These are phyloP conservation scores for Arthrinium puccinioides DNA, from an alignment of 2,329 filamentous ascomycete genomes.

Conservation along the genomic window DNA sequence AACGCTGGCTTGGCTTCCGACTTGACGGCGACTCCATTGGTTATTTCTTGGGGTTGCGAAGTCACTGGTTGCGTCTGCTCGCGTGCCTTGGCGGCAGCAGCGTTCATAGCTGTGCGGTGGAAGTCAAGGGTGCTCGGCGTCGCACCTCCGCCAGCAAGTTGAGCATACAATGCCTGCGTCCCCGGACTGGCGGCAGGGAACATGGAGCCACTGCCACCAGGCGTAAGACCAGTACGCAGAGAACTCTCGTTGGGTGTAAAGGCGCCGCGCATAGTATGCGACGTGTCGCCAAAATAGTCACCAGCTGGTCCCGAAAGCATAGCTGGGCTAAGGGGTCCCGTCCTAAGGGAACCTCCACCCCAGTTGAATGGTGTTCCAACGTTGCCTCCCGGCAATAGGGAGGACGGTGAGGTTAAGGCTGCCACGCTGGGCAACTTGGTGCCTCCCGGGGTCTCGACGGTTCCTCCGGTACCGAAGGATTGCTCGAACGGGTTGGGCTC, in stretches of 20 bases:
- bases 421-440: conserved; percentile 84
- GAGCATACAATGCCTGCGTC: conserved; percentile 74
- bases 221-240: conserved; percentile 82
- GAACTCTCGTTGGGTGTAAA: conserved; percentile 98
- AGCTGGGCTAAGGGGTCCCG: conserved; percentile 89
- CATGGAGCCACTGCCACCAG: conserved; percentile 93
- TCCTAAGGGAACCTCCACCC: conserved; percentile 76
- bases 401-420: conserved; percentile 81
- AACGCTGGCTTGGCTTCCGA: conserved; percentile 50
- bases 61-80: conserved; percentile 28
- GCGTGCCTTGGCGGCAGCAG: conserved; percentile 57
- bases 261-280: conserved; percentile 65
- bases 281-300: conserved; percentile 81
- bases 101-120: conserved; percentile 83
- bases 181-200: conserved; percentile 88
- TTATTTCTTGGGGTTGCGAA: conserved; percentile 41
- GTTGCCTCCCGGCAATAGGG: conserved; percentile 68
- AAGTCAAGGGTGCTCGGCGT: conserved; percentile 92
- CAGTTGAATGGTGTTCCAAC: conserved; percentile 72
- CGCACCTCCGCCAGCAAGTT: conserved; percentile 70
- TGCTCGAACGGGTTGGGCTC: conserved; percentile 97
- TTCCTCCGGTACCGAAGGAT: conserved; percentile 65
- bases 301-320: conserved; percentile 85
- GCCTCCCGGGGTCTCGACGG: conserved; percentile 73
- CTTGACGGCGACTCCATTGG: conserved; percentile 37